Conservation (phyloP, 805 yeast genomes). For the Grigorovia yakushimaensis region DNA sequence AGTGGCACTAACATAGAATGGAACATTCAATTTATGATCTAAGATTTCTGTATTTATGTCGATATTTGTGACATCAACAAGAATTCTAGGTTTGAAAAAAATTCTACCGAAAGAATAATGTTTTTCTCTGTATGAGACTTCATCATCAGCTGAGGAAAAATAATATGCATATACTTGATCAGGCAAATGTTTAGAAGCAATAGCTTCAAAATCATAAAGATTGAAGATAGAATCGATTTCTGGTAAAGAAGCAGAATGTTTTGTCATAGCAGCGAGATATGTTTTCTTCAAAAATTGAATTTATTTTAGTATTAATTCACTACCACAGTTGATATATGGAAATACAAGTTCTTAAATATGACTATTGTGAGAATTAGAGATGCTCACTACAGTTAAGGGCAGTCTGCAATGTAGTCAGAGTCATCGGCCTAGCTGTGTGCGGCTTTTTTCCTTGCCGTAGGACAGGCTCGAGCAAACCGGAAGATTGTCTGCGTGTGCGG, state of each 20-base stretch:
- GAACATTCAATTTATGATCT: constrained; percentile 37
- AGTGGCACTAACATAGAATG: constrained; percentile 42
- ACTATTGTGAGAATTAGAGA: no score
- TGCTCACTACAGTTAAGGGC: no score
- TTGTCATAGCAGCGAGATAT: background rate
- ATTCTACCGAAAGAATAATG: constrained; percentile 34
- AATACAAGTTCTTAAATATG: no score
- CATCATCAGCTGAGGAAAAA: constrained; percentile 43
- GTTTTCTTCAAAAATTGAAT: no score
- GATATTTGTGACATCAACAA: constrained; percentile 28
- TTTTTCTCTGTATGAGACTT: constrained; percentile 37
- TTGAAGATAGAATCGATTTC: constrained; percentile 27
- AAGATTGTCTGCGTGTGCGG: no score
- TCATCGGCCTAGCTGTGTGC: no score
- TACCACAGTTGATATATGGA: no score
- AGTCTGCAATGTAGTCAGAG: no score
- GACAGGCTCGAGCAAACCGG: no score
- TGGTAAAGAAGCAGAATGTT: constrained; percentile 16
- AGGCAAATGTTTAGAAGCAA: constrained; percentile 31
- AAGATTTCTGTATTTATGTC: constrained; percentile 39
- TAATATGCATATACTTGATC: constrained; percentile 34
- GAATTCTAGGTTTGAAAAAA: constrained; percentile 38
- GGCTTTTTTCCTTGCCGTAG: no score
- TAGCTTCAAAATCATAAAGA: constrained; percentile 33
- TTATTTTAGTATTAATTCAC: no score